These are phyloP conservation scores for Podaxis sp. DNA, from an alignment of 768 basidiomycete species.

Conservation along the genomic window DNA sequence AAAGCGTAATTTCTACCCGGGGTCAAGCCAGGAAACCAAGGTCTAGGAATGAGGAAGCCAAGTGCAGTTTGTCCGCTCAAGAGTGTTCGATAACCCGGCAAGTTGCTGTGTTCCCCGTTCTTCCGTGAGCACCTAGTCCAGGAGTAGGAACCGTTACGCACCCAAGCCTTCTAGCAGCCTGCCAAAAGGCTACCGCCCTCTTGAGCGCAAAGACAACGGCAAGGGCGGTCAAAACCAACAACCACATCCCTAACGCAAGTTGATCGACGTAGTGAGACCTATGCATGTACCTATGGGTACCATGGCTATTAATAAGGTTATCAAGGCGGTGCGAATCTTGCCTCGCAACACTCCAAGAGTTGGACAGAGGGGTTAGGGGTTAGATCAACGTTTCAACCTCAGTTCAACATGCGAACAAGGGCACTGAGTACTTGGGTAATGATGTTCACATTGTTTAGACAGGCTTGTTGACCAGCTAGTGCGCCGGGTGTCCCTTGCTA, in stretches of 20 bases:
- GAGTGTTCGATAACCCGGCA: slow-evolving; percentile 7
- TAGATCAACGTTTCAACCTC: too few species aligned
- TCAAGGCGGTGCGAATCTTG: too few species aligned
- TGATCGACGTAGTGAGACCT: too few species aligned
- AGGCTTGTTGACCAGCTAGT: too few species aligned
- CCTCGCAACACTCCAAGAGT: too few species aligned
- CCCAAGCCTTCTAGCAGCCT: neutral
- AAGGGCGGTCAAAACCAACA: neutral
- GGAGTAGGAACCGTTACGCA: neutral
- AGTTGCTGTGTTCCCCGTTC: neutral
- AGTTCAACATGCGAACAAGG: too few species aligned
- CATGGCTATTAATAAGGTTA: too few species aligned
- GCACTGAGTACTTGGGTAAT: too few species aligned
- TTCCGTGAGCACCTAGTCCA: neutral
- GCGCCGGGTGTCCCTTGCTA: too few species aligned
- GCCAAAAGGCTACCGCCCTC: slow-evolving; percentile 1
- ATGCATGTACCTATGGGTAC: too few species aligned
- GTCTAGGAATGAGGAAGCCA: neutral
- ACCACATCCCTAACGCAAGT: neutral
- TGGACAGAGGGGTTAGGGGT: too few species aligned
- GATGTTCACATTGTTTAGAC: too few species aligned
- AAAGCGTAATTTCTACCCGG: slow-evolving; percentile 4
- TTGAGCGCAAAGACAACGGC: slow-evolving; percentile 5
- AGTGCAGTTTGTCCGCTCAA: neutral
- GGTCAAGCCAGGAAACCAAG: neutral